Base-by-base conservation (phyloP, 495 filamentous ascomycete genomes). In the Penicillium bialowiezense region DNA sequence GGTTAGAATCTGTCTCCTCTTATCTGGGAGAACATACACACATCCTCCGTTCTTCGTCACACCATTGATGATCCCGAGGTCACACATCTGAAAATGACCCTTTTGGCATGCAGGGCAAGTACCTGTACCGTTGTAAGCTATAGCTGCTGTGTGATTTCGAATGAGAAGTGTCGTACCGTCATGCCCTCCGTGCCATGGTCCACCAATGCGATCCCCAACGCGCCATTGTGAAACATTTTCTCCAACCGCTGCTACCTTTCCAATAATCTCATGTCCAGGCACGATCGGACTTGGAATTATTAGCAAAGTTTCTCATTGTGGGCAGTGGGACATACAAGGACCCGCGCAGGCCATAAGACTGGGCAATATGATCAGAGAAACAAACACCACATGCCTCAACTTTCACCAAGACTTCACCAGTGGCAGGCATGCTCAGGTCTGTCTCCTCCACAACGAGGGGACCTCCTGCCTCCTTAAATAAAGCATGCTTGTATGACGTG, bases 151-250 rank as follows among this genome's bases (percentile, higher is more conserved):
- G 37, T 7, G 6, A 2, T 35, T 33, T 12, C 18, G 1, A 23
- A 40, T 13, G 15, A 8, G 20, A 1, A 13, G 23, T 21, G 5
- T 26, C 40, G 9, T 56, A 69, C 66, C 62, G 32, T 69, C 66
- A 58, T 72, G 58, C 56, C 79, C 79, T 57, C 80, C 80, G 56
- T 82, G 80, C 77, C 77, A 83, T 0, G 70, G 63, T 0, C 76
- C 78, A 12, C 80, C 78, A 8, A 81, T 68, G 10, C 78, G 61
- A 49, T 80, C 77, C 10, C 74, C 74, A 1, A 70, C 60, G 34
- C 65, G 64, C 65, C 77, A 77, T 17, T 57, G 50, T 24, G 64
- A 69, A 13, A 76, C 75, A 1, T 44, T 51, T 5, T 69, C 63
- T 13, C 73, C 74, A 31, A 80, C 46, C n/a, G 73, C 74, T 17